phyloP scores from a whole-genome alignment of 2,329 filamentous ascomycete genomes.

The Ceratocystis eucalypticola region DNA sequence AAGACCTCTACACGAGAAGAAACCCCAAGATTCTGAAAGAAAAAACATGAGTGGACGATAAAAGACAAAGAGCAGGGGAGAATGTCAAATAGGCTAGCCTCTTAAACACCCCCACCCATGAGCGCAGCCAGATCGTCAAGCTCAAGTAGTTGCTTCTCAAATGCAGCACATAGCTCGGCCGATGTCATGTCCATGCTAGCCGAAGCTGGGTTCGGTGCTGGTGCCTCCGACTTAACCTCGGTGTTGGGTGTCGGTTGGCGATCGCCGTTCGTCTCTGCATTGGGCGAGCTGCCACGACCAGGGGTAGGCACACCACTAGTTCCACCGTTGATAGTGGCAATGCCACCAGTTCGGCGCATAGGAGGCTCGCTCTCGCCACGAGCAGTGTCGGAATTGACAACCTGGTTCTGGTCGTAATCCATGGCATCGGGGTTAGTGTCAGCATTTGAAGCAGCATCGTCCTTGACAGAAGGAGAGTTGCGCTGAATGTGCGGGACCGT shows the following conservation, averaged over 20 bases:
- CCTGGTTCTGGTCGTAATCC: conserved; percentile 41
- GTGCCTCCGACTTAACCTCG: conserved; percentile 20
- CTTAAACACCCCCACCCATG: conserved; percentile 46
- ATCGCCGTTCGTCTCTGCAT: conserved; percentile 16
- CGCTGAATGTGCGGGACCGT: conserved; percentile 23
- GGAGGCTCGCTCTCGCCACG: conserved; percentile 42
- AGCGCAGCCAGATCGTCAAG: conserved; percentile 48
- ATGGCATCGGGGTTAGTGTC: conserved; percentile 43
- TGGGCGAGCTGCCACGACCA: conserved; percentile 34
- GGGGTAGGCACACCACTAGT: conserved; percentile 37
- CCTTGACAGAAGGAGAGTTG: conserved; percentile 35
- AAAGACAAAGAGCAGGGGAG: too few species aligned
- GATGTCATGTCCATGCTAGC: conserved; percentile 40
- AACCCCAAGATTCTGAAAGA: neutral
- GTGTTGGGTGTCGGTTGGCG: conserved; percentile 18
- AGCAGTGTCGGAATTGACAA: conserved; percentile 30
- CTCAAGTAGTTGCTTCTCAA: conserved; percentile 47
- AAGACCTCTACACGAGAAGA: neutral
- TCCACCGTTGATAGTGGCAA: conserved; percentile 46
- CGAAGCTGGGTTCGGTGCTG: conserved; percentile 20
- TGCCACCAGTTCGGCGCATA: conserved; percentile 36
- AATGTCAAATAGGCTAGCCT: neutral
- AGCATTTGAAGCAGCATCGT: conserved; percentile 41
- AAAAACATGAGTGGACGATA: neutral
- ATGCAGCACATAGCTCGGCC: conserved; percentile 43